Evolutionary conservation across 1,139 yeast species (phyloP).

Genomic region (Insectozyma bohioensis): DNA sequence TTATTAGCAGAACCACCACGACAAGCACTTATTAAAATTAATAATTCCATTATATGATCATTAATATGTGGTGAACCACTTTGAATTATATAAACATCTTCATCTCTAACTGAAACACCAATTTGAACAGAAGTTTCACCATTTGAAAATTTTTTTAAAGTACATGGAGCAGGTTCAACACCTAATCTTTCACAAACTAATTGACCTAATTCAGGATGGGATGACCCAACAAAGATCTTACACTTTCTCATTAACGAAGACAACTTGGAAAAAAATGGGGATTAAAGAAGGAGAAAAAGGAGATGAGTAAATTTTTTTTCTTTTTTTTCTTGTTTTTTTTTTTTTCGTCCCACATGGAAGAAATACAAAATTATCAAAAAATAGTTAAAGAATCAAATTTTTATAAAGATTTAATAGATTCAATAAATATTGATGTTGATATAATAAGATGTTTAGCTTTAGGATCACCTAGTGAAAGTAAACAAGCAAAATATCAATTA

Average conservation of each 20-base stretch:
- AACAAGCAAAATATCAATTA: conserved; percentile 62
- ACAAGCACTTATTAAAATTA: conserved; percentile 91
- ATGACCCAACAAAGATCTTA: conserved; percentile 92
- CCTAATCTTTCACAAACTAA: conserved; percentile 90
- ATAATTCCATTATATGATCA: conserved; percentile 94
- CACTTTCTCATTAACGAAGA: conserved; percentile 78
- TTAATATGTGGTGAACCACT: conserved; percentile 87
- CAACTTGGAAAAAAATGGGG: conserved; percentile 8
- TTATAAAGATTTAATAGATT: conserved; percentile 20
- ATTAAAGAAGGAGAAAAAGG: not conserved
- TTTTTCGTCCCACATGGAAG: not conserved
- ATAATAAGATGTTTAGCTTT: conserved; percentile 67
- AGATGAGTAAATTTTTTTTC: conserved; percentile 5
- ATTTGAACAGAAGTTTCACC: conserved; percentile 98
- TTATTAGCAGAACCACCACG: conserved; percentile 97
- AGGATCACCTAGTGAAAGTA: conserved; percentile 62
- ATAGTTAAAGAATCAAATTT: conserved; percentile 23
- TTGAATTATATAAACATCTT: conserved; percentile 94
- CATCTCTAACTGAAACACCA: conserved; percentile 93
- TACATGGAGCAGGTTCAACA: conserved; percentile 93
- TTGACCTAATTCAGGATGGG: conserved; percentile 92
- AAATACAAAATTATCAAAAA: conserved; percentile 7
- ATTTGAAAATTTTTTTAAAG: conserved; percentile 86
- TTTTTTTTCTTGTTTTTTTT: conserved; percentile 4
- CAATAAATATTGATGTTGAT: too few species aligned